phyloP scores from a whole-genome alignment of 2,329 filamentous ascomycete species.

The Penicillium expansum region DNA sequence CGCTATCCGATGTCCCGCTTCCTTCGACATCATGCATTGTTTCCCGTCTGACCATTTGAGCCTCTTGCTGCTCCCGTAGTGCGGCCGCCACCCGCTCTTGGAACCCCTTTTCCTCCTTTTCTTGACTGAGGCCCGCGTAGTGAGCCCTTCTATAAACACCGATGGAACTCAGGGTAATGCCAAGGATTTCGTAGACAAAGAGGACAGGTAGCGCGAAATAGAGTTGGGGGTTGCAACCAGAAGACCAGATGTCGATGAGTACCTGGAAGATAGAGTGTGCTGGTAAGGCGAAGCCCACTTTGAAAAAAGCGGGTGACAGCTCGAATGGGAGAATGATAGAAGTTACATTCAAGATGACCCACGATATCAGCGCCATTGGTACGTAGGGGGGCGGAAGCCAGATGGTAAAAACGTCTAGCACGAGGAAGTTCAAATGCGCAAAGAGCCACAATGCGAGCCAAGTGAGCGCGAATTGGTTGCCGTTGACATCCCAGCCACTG shows the following conservation, averaged over 20 bases:
- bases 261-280: constrained; percentile 43
- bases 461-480: constrained; percentile 42
- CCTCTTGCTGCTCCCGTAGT: constrained; percentile 4
- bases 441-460: constrained; percentile 49
- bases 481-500: constrained; percentile 41
- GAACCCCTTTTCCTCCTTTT: constrained; percentile 13
- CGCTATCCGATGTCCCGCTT: not conserved
- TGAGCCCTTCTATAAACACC: constrained; percentile 23
- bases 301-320: constrained; percentile 44
- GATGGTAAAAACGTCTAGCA: constrained; percentile 46
- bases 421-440: constrained; percentile 46
- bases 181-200: constrained; percentile 41
- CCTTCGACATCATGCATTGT: not conserved
- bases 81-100: constrained; percentile 14
- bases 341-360: constrained; percentile 47
- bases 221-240: constrained; percentile 43
- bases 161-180: constrained; percentile 12
- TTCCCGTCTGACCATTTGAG: not conserved
- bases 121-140: constrained; percentile 19
- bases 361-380: constrained; percentile 47
- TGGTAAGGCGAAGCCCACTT: constrained; percentile 42
- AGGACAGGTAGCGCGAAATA: constrained; percentile 44
- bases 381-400: constrained; percentile 42
- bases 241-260: constrained; percentile 46
- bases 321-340: constrained; percentile 46